These are phyloP conservation scores for Tothia fuscella DNA, from an alignment of 2,329 filamentous ascomycete genomes.

Conservation along the genomic window DNA sequence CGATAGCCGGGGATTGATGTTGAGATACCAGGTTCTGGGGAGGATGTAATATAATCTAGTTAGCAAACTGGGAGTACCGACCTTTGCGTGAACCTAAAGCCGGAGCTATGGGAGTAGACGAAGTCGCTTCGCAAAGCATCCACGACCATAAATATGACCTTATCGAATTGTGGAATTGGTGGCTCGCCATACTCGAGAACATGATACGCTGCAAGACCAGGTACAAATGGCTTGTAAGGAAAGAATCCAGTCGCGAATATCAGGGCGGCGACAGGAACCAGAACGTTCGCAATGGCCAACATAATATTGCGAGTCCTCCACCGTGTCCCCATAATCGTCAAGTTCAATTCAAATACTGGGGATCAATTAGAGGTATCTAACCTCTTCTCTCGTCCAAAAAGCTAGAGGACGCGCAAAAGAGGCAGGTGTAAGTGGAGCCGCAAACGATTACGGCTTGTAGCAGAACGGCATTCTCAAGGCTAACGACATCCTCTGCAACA, in stretches of 20 bases:
- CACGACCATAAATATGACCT: slow-evolving; percentile 92
- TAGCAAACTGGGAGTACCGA: too few relatives aligned
- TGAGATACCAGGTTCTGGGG: neutral
- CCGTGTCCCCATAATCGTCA: slow-evolving; percentile 1
- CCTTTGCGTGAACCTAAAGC: slow-evolving; percentile 82
- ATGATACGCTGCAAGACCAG: slow-evolving; percentile 65
- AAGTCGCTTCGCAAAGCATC: slow-evolving; percentile 94
- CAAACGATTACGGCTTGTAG: too few relatives aligned
- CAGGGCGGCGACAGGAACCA: slow-evolving; percentile 57
- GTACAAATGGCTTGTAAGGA: slow-evolving; percentile 88
- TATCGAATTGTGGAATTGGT: slow-evolving; percentile 67
- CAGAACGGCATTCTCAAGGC: too few relatives aligned
- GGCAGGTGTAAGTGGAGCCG: too few relatives aligned
- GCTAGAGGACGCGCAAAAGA: too few relatives aligned
- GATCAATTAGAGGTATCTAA: too few relatives aligned
- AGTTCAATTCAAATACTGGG: too few relatives aligned
- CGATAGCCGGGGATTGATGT: too few relatives aligned
- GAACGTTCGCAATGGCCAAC: slow-evolving; percentile 58
- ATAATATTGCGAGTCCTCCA: slow-evolving; percentile 13
- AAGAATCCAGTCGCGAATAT: slow-evolving; percentile 89
- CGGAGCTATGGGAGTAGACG: slow-evolving; percentile 70
- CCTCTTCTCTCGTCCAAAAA: too few relatives aligned
- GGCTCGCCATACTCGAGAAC: slow-evolving; percentile 39
- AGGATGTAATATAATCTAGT: too few relatives aligned
- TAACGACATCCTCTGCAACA: too few relatives aligned